Evolutionary conservation across 345 rosid genomes (phyloP).

Genomic region (sweet orange (Citrus sinensis)): DVS_A1.0 CM039169.1:18931501-18932000

Average conservation of each 20-base stretch:
- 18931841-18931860: too few species aligned
- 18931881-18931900: too few species aligned
- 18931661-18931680: neutral
- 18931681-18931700: neutral
- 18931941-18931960: too few species aligned
- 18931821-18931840: neutral
- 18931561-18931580: neutral
- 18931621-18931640: slow-evolving; percentile 5
- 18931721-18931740: neutral
- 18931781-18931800: neutral
- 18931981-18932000: too few species aligned
- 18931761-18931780: neutral
- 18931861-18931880: too few species aligned
- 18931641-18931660: neutral
- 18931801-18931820: neutral
- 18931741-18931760: neutral
- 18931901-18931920: too few species aligned
- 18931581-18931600: neutral
- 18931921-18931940: too few species aligned
- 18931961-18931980: too few species aligned
- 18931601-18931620: slow-evolving; percentile 6
- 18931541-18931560: neutral
- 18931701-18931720: neutral
- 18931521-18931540: neutral
- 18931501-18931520: neutral